These are phyloP conservation scores for Linderniella brevidens DNA, from an alignment of 257 asterid species.

Conservation along the genomic window DNA sequence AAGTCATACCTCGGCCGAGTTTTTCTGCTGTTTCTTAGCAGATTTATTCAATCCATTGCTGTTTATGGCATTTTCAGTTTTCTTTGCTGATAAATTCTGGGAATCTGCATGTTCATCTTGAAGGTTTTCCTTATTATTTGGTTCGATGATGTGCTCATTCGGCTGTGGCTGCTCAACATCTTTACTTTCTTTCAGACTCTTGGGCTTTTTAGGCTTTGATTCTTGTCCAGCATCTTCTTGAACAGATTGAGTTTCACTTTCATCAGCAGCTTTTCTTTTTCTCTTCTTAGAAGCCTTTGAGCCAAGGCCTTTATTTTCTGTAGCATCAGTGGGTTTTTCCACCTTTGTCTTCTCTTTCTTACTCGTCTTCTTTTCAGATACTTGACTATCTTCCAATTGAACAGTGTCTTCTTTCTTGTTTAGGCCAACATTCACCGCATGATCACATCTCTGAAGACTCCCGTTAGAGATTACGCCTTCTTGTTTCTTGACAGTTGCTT, in stretches of 20 bases:
- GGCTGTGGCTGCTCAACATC: slow-evolving; percentile 9
- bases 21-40: no score
- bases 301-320: slow-evolving; percentile 23
- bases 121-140: slow-evolving; percentile 10
- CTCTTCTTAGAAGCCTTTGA: slow-evolving; percentile 53
- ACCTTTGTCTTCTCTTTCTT: slow-evolving; percentile 8
- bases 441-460: background rate
- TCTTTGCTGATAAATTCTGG: no score
- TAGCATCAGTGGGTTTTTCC: slow-evolving; percentile 11
- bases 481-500: slow-evolving; percentile 6
- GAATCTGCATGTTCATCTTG: background rate
- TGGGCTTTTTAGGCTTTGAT: slow-evolving; percentile 48
- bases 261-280: slow-evolving; percentile 36
- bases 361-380: slow-evolving; percentile 14
- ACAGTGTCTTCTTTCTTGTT: background rate
- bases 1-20: no score
- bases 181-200: slow-evolving; percentile 22
- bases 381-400: slow-evolving; percentile 6
- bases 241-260: slow-evolving; percentile 21
- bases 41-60: no score
- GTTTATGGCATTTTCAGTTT: no score
- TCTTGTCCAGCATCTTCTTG: slow-evolving; percentile 29
- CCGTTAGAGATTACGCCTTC: background rate
- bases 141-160: slow-evolving; percentile 13
- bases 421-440: background rate